Evolutionary conservation across 1,139 yeast genomes (phyloP).

Genomic region (Sugiyamaella paludigena): DNA sequence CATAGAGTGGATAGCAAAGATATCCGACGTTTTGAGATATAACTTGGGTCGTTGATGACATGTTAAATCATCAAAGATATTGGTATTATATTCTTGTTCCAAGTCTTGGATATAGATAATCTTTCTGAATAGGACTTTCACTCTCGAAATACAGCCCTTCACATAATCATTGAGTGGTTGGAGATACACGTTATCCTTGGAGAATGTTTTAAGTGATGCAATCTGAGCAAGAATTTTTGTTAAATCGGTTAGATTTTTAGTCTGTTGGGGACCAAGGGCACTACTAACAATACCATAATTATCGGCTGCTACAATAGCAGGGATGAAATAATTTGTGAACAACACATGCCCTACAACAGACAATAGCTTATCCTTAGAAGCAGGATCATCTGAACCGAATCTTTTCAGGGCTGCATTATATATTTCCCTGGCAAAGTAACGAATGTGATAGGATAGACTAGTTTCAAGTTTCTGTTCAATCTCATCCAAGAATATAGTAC

Average conservation of each 20-base stretch:
- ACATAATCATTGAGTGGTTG: slow-evolving; percentile 80
- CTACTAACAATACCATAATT: slow-evolving; percentile 52
- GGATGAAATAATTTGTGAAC: slow-evolving; percentile 59
- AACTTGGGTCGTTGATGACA: slow-evolving; percentile 64
- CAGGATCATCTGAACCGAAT: slow-evolving; percentile 35
- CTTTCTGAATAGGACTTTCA: slow-evolving; percentile 45
- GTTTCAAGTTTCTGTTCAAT: slow-evolving; percentile 43
- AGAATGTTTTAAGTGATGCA: slow-evolving; percentile 64
- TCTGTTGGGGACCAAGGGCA: slow-evolving; percentile 39
- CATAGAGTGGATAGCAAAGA: slow-evolving; percentile 59
- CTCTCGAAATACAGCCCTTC: slow-evolving; percentile 47
- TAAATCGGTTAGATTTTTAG: slow-evolving; percentile 57
- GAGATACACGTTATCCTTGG: slow-evolving; percentile 58
- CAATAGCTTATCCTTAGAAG: slow-evolving; percentile 45
- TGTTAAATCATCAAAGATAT: slow-evolving; percentile 69
- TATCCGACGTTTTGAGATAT: slow-evolving; percentile 60
- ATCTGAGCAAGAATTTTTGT: slow-evolving; percentile 63
- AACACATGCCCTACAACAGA: slow-evolving; percentile 70
- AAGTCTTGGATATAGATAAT: slow-evolving; percentile 57
- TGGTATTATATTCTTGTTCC: slow-evolving; percentile 60
- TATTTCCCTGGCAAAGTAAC: slow-evolving; percentile 46
- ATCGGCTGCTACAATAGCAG: slow-evolving; percentile 69
- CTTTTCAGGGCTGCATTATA: slow-evolving; percentile 41
- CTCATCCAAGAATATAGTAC: slow-evolving; percentile 56
- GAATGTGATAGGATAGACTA: slow-evolving; percentile 63